Conservation (phyloP, 75 land plant genomes). For the Larix kaempferi region DNA sequence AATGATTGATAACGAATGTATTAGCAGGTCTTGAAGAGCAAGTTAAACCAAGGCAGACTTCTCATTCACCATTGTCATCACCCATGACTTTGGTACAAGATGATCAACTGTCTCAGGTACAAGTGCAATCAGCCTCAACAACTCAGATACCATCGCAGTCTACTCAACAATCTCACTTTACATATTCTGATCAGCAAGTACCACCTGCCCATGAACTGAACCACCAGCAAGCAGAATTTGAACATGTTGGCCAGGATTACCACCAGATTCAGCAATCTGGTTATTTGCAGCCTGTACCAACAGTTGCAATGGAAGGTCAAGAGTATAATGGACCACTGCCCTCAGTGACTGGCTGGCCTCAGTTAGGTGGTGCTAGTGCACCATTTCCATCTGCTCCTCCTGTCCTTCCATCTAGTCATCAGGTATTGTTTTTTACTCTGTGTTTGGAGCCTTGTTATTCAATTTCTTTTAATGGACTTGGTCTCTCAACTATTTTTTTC, state of each 20-base stretch:
- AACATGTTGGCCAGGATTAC: conserved; percentile 22
- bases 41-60: neutral
- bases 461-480: neutral
- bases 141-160: neutral
- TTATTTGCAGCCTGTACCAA: conserved; percentile 38
- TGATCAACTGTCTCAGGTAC: conserved; percentile 2
- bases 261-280: conserved; percentile 25
- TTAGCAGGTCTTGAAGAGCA: conserved; percentile 7
- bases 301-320: conserved; percentile 27
- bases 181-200: conserved; percentile 19
- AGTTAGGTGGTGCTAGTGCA: conserved; percentile 38
- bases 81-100: conserved; percentile 6
- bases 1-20: neutral
- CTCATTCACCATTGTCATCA: conserved; percentile 1
- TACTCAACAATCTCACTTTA: conserved; percentile 18
- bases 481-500: neutral
- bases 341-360: conserved; percentile 60
- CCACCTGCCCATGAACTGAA: conserved; percentile 15
- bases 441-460: neutral
- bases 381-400: conserved; percentile 55
- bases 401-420: conserved; percentile 28
- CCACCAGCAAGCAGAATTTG: conserved; percentile 41
- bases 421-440: conserved; percentile 25
- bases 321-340: conserved; percentile 34
- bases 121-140: neutral